Evolutionary conservation across 352 stramenopile species (phyloP), one percentile per base, ranked within the genome.

Genomic region (Ophiocytium majus): DNA sequence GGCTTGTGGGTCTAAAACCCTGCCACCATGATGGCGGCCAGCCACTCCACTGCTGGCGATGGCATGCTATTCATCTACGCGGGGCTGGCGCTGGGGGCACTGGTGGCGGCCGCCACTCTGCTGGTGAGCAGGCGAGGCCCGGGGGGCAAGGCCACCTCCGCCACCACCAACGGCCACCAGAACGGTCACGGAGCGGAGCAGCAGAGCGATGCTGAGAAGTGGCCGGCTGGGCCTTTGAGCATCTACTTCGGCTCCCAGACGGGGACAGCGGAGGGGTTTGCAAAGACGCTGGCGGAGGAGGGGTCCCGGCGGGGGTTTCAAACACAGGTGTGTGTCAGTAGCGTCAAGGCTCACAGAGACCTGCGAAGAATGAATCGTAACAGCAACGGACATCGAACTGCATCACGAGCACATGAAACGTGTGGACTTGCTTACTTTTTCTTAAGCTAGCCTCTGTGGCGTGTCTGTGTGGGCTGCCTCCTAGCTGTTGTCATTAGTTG

Each of bases 191-290:
- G n/a, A n/a, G 14, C 66, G 66, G 35, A 57, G 43, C 5, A 57
- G 43, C 43, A 43, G 5, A 78, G 66, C 43, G 83, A 85, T 76
- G 50, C 63, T 34, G 50, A 79, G 0, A 64, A 33, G 14, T 88
- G 76, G 74, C 93, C 93, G 0, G 92, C 91, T 5, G 93, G 93
- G 31, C 86, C 90, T 31, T 88, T 98, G 0, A 94, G 92, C 23
- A 94, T 99, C 64, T 96, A 98, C 85, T 99, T 98, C 91, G 97
- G 95, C 17, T 98, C 94, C 10, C 97, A 99, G 90, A 99, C 97
- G 0, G 97, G 97, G 57, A 99, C 97, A 9, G 95, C 97, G 9
- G 96, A 99, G 89, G 94, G 94, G 0, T 99, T 99, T 91, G 95
- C 96, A 0, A 94, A 98, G 71, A 92, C 95, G 75, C 86, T 99